These are phyloP conservation scores for Euphrasia confusa DNA, from an alignment of 257 asterid species.

Conservation along the genomic window DNA sequence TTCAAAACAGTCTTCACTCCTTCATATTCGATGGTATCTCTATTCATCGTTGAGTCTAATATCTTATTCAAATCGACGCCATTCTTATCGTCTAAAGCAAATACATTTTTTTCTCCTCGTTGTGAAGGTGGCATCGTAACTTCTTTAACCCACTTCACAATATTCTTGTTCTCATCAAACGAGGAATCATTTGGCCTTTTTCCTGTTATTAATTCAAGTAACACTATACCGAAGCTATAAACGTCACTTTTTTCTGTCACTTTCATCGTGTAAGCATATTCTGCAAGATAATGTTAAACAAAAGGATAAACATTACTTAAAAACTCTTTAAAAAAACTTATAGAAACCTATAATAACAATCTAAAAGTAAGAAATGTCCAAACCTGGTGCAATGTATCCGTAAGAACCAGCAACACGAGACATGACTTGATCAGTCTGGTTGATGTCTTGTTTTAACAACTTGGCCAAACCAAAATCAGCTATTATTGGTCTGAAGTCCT, in stretches of 20 bases:
- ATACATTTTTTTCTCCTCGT: slow-evolving; percentile 14
- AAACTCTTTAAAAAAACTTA: too few species aligned
- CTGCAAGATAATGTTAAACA: too few species aligned
- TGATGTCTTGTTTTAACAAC: slow-evolving; percentile 1
- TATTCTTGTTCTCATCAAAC: slow-evolving; percentile 52
- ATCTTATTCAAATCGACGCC: slow-evolving; percentile 32
- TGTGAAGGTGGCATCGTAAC: slow-evolving; percentile 30
- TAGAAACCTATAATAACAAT: too few species aligned
- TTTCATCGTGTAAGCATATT: too few species aligned
- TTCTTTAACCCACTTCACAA: slow-evolving; percentile 59
- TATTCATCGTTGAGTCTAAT: slow-evolving; percentile 46
- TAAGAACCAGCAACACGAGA: slow-evolving; percentile 27
- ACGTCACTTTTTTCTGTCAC: slow-evolving; percentile 51
- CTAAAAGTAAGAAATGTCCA: too few species aligned
- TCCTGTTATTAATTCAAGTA: slow-evolving; percentile 59
- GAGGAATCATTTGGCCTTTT: slow-evolving; percentile 47
- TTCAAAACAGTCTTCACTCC: slow-evolving; percentile 48
- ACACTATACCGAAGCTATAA: slow-evolving; percentile 67
- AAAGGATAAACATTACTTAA: too few species aligned
- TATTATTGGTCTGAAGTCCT: slow-evolving; percentile 14
- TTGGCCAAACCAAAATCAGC: slow-evolving; percentile 33
- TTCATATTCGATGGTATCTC: slow-evolving; percentile 24
- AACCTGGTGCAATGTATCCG: slow-evolving; percentile 31
- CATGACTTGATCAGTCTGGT: slow-evolving; percentile 22
- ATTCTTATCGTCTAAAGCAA: not conserved